Evolutionary conservation across 148 eudicot species (phyloP), one percentile per base, ranked within the genome.

Genomic region (Talinum fruticosum): DNA sequence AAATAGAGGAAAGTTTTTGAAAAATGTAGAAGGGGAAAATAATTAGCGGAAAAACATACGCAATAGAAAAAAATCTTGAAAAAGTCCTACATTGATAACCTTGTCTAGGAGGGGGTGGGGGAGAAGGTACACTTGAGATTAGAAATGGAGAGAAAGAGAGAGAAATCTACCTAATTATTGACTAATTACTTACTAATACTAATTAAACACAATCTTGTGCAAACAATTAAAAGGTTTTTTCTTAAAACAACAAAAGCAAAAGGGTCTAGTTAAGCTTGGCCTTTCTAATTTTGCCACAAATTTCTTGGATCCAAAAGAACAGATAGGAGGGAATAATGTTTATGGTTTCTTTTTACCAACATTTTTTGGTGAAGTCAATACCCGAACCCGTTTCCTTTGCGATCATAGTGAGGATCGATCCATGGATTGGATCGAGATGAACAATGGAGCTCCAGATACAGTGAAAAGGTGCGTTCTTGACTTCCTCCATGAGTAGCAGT

Each of bases 401-500:
- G 83, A 76, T 67, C 38, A 47, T 24, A 73, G 51, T 62, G 6
- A 33, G 4, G 73, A 41, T 32, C 13, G 41, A 24, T 51, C 14
- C 21, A 51, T 41, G 8, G 66, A 72, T 47, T 64, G 38, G 38
- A 8, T 54, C 23, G 12, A 47, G 75, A 69, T 26, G 68, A 61
- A 75, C 23, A 14, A 62, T 28, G 66, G 36, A 1, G 34, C 67
- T 54, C 79, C 79, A 75, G 51, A 69, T 83, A 88, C 83, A 85
- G 87, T 78, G 70, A 75, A 78, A 78, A 85, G 99, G 99, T 96
- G 97, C 98, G 98, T 88, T 96, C 99, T 96, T 96, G 98, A 96
- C 99, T 91, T 93, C 89, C 83, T 89, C 87, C 85, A 76, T 77
- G 47, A 57, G 5, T 21, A 54, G 13, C 70, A 57, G 66, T 33